Evolutionary conservation across 164 flowering plant genomes (phyloP), one percentile per base, ranked within the genome.

Genomic region (Pachysandra terminalis): DNA sequence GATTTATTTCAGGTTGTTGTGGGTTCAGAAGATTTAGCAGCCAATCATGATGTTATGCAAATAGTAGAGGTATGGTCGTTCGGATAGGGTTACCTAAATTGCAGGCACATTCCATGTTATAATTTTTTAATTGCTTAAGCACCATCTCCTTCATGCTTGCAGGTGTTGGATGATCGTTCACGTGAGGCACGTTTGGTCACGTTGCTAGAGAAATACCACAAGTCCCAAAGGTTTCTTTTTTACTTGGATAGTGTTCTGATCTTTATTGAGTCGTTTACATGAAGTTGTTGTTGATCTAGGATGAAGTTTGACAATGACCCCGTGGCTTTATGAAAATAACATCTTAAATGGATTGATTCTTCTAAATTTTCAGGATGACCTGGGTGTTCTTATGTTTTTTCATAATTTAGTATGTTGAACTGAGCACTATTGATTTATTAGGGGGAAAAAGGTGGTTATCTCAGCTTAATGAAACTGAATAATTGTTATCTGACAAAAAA

Each of bases 1-100:
- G n/a, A 22, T 66, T 63, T 68, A 5, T 74, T 76, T 68, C 82
- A 96, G 99, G 98, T 96, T 66, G 97, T 96, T 64, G 90, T 96
- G 62, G 99, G 99, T 67, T 96, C 99, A 37, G 99, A 93, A 76
- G 98, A 96, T 85, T 83, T 93, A 73, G 85, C 99, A 77, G 98
- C 99, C 79, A 96, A 96, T 77, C 99, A 96, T 78, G 98, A 96
- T 81, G 99, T 96, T 70, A 88, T 96, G 98, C 99, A 93, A 75
- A 93, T 96, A 71, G 90, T 93, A 62, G 99, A 96, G 99, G 99
- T 95, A 78, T 70, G 63, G 19, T 59, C 25, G 49, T 58, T 61
- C 28, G 0, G 23, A n/a, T 24, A 14, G 22, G 59, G 5, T 28
- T 56, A 54, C 21, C 10, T 67, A 25, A 65, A 40, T 28, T 60